phyloP scores from a whole-genome alignment of 805 yeast genomes.

The Wickerhamiella brachini region DNA sequence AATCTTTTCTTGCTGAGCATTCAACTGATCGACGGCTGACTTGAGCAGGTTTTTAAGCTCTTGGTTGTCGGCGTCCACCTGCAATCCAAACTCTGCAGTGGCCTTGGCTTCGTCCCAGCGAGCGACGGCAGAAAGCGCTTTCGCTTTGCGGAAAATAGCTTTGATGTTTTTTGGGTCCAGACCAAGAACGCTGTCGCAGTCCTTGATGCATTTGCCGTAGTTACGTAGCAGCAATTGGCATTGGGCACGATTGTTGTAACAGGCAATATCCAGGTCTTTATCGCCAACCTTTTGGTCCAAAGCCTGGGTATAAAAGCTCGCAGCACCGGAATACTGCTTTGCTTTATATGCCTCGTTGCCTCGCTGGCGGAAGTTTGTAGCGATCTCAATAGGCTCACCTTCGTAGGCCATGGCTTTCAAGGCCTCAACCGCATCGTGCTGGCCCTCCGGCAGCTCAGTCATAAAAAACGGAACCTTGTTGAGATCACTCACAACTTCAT shows the following conservation, averaged over 20 bases:
- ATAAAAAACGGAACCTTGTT: slow-evolving; percentile 86
- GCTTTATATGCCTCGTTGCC: slow-evolving; percentile 78
- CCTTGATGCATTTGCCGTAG: slow-evolving; percentile 74
- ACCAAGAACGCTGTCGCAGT: slow-evolving; percentile 56
- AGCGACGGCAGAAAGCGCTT: slow-evolving; percentile 58
- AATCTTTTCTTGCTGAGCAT: slow-evolving; percentile 2
- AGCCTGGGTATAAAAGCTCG: slow-evolving; percentile 68
- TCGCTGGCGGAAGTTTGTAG: slow-evolving; percentile 76
- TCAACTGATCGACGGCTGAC: slow-evolving; percentile 17
- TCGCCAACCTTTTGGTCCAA: slow-evolving; percentile 48
- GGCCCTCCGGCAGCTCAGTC: slow-evolving; percentile 59
- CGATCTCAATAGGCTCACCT: slow-evolving; percentile 88
- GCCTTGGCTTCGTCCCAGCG: slow-evolving; percentile 59
- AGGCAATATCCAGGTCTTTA: slow-evolving; percentile 30
- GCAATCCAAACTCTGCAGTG: slow-evolving; percentile 50
- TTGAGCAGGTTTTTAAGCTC: slow-evolving; percentile 37
- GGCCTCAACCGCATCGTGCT: slow-evolving; percentile 66
- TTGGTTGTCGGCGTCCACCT: slow-evolving; percentile 44
- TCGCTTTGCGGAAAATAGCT: slow-evolving; percentile 76
- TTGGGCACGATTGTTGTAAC: slow-evolving; percentile 77
- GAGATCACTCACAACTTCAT: slow-evolving; percentile 63
- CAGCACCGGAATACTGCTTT: slow-evolving; percentile 62
- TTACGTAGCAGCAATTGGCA: slow-evolving; percentile 77
- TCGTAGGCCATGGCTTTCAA: slow-evolving; percentile 83
- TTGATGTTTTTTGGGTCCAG: slow-evolving; percentile 54